These are phyloP conservation scores for Odonthalia washingtoniensis DNA, from an alignment of 31 red algal species.

Conservation along the genomic window DNA sequence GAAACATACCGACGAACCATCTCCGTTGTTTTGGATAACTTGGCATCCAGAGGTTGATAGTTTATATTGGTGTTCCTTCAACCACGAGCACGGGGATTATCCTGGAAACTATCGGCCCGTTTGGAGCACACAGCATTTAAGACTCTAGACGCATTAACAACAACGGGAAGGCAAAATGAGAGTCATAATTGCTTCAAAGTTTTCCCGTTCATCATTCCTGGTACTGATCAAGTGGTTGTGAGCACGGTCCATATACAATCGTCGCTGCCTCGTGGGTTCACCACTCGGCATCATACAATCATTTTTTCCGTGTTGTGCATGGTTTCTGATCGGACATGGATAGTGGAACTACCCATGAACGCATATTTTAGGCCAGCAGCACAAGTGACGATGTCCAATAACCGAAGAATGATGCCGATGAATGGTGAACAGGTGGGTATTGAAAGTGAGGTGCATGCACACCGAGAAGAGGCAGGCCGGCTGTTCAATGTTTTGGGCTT, in stretches of 20 bases:
- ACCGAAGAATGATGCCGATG: background rate
- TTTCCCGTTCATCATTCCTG: constrained; percentile 36
- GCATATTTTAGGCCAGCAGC: constrained; percentile 39
- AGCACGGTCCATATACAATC: constrained; percentile 43
- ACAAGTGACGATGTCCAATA: background rate
- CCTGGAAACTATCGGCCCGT: constrained; percentile 41
- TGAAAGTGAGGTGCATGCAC: constrained; percentile 6
- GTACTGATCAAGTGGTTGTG: background rate
- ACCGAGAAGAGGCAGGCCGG: background rate
- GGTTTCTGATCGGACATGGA: constrained; percentile 23
- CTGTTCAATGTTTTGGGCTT: constrained; percentile 27
- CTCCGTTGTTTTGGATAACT: constrained; percentile 32
- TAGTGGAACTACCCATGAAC: constrained; percentile 50
- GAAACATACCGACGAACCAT: background rate
- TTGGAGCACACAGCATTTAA: constrained; percentile 65
- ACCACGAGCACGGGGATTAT: constrained; percentile 66
- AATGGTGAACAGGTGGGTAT: background rate
- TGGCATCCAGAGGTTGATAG: constrained; percentile 70
- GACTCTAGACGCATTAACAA: constrained; percentile 33
- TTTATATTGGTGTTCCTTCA: too few species aligned
- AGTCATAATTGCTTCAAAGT: constrained; percentile 58
- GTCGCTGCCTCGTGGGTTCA: constrained; percentile 42
- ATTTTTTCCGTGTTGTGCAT: background rate
- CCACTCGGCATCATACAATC: constrained; percentile 38
- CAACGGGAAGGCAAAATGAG: constrained; percentile 47